Conservation (phyloP, 768 basidiomycete genomes). For the Epithele typhae region DNA sequence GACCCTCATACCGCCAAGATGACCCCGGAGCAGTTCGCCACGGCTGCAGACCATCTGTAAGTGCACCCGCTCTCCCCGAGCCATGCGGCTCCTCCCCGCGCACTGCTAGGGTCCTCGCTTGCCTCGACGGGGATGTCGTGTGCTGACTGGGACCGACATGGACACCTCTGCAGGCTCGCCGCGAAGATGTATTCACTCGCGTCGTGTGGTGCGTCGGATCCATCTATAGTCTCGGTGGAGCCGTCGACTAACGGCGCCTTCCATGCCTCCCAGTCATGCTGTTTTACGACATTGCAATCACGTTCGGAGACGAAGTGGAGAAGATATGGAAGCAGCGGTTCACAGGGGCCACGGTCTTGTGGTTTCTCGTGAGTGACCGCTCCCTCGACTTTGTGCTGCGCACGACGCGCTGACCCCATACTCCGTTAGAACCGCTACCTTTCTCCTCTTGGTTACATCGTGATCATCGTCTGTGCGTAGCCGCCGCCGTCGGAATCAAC, state of each 20-base stretch:
- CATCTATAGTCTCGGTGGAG: neutral
- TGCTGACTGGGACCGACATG: no score
- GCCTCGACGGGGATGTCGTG: no score
- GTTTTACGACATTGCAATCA: conserved; percentile 20
- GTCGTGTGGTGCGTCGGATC: conserved; percentile 13
- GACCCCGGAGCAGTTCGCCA: conserved; percentile 11
- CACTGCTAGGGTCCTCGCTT: no score
- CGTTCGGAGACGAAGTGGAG: conserved; percentile 19
- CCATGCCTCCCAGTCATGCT: conserved; percentile 15
- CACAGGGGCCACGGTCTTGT: conserved; percentile 20
- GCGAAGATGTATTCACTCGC: conserved; percentile 20
- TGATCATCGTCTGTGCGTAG: conserved; percentile 23
- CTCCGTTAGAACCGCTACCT: conserved; percentile 25
- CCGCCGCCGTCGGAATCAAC: neutral
- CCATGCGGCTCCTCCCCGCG: neutral
- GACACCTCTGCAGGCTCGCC: conserved; percentile 5
- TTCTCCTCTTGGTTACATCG: conserved; percentile 23
- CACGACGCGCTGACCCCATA: no score
- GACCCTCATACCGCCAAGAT: conserved; percentile 5
- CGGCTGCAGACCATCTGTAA: conserved; percentile 15
- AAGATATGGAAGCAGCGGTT: conserved; percentile 22
- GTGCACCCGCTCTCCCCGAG: conserved; percentile 4
- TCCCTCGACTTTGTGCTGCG: no score
- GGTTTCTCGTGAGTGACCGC: conserved; percentile 19
- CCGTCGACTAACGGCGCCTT: neutral